Conservation (phyloP, 2,329 filamentous ascomycete species). For the Hypoxylon sp. region DNA sequence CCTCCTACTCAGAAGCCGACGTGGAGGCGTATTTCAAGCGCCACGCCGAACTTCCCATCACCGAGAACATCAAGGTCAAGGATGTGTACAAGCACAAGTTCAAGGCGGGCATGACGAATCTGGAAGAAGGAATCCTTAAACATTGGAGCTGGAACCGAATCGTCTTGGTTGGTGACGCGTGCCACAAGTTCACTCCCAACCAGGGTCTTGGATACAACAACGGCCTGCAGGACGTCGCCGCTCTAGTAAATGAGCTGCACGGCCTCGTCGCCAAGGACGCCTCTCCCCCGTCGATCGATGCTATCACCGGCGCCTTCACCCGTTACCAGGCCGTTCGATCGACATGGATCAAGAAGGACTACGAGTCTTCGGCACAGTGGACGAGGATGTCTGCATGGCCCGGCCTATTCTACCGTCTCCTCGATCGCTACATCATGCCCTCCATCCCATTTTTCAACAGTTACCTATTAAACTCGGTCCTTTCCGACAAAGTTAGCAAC, state of each 20-base stretch:
- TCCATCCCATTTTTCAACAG: slow-evolving; percentile 7
- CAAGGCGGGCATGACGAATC: slow-evolving; percentile 23
- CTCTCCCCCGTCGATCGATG: background rate
- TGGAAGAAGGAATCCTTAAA: slow-evolving; percentile 33
- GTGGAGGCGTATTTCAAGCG: slow-evolving; percentile 7
- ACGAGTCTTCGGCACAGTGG: background rate
- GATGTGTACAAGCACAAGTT: slow-evolving; percentile 22
- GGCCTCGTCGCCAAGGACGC: background rate
- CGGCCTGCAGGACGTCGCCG: slow-evolving; percentile 28
- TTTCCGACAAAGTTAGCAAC: background rate
- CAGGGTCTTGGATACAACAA: slow-evolving; percentile 30
- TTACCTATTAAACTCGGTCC: background rate
- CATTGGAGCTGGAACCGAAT: slow-evolving; percentile 29
- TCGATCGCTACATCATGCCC: slow-evolving; percentile 19
- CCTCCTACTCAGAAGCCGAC: slow-evolving; percentile 26
- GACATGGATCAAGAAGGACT: background rate
- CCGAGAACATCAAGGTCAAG: slow-evolving; percentile 15
- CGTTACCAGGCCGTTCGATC: slow-evolving; percentile 17
- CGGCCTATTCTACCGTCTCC: slow-evolving; percentile 10
- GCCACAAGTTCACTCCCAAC: slow-evolving; percentile 35
- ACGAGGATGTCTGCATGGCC: slow-evolving; percentile 9
- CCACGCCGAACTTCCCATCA: slow-evolving; percentile 16
- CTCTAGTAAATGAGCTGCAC: slow-evolving; percentile 24
- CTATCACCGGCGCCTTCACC: slow-evolving; percentile 14
- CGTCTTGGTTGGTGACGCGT: slow-evolving; percentile 33